A percentile compares a stretch with the other conserved stretches of the same genome.
phyloP scores from a whole-genome alignment of 164 flowering plant species.

The Hamamelis virginiana region DNA sequence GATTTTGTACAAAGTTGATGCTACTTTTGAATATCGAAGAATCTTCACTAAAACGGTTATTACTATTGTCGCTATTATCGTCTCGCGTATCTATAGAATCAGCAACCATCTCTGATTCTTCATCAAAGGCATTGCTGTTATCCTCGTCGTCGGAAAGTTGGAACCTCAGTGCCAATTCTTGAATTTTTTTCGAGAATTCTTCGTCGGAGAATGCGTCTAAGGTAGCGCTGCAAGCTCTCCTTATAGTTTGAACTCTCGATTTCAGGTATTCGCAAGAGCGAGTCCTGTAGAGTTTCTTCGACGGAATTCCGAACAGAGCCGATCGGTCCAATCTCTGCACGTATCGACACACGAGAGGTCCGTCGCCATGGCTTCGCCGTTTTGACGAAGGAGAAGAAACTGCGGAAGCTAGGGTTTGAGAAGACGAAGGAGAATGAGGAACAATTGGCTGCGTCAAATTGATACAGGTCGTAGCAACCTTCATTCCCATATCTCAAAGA shows the following conservation, averaged over 20 bases:
- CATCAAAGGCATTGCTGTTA: not conserved
- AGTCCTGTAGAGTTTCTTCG: slow-evolving; percentile 31
- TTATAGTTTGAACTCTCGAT: slow-evolving; percentile 19
- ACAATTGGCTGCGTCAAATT: slow-evolving; percentile 54
- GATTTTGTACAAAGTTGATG: slow-evolving; percentile 1
- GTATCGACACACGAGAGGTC: slow-evolving; percentile 26
- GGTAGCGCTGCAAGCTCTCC: slow-evolving; percentile 46
- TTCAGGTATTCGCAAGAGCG: slow-evolving; percentile 43
- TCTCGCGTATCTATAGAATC: slow-evolving; percentile 1
- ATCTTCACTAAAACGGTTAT: not conserved
- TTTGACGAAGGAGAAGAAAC: slow-evolving; percentile 38
- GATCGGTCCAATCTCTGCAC: slow-evolving; percentile 31
- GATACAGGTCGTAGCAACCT: slow-evolving; percentile 45
- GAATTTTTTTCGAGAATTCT: slow-evolving; percentile 55
- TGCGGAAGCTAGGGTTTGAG: slow-evolving; percentile 55
- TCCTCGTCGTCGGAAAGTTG: slow-evolving; percentile 34
- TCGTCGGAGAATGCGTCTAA: slow-evolving; percentile 65
- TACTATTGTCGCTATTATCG: not conserved
- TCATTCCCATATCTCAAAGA: slow-evolving; percentile 38
- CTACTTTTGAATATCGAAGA: not conserved
- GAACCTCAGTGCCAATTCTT: slow-evolving; percentile 55
- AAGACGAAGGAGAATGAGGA: slow-evolving; percentile 44
- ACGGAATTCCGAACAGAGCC: slow-evolving; percentile 34
- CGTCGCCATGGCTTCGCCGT: slow-evolving; percentile 17
- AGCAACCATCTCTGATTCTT: slow-evolving; percentile 4